A percentile compares a stretch with the other conserved stretches of the same genome.
phyloP scores from a whole-genome alignment of 1,139 yeast genomes.

The Taphrina deformans region DNA sequence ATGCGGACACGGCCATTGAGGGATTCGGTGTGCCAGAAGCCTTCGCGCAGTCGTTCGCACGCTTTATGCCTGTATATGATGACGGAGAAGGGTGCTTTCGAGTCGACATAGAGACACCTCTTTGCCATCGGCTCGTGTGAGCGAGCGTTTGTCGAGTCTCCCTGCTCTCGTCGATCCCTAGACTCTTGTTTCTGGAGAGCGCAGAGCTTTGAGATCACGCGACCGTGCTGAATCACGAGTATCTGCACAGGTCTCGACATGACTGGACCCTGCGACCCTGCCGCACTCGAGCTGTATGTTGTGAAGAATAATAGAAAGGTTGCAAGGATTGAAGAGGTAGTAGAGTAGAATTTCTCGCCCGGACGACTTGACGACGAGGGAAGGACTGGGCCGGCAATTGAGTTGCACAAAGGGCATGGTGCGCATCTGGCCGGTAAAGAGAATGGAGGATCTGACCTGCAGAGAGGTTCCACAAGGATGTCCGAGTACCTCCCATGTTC shows the following conservation, averaged over 20 bases:
- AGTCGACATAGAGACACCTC: neutral
- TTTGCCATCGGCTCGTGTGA: neutral
- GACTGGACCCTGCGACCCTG: neutral
- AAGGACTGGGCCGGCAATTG: too few relatives aligned
- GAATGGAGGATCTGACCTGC: too few relatives aligned
- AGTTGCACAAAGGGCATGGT: too few relatives aligned
- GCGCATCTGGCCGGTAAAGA: too few relatives aligned
- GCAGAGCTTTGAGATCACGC: neutral
- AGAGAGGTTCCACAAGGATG: too few relatives aligned
- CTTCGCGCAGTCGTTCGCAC: neutral
- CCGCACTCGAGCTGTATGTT: neutral
- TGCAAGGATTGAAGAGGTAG: too few relatives aligned
- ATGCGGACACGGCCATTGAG: constrained; percentile 8
- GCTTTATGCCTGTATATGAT: neutral
- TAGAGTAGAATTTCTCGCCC: too few relatives aligned
- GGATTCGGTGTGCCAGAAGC: constrained; percentile 23
- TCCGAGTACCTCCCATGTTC: too few relatives aligned
- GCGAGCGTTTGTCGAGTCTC: neutral
- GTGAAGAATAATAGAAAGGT: neutral
- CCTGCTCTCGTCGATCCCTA: neutral
- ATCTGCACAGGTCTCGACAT: constrained; percentile 3
- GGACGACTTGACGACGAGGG: too few relatives aligned
- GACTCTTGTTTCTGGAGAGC: neutral
- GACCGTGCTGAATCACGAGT: neutral
- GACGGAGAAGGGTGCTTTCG: neutral